These are phyloP conservation scores for Coemansia sp. DNA, from an alignment of 371 early-diverging fungal genomes.

Conservation along the genomic window DNA sequence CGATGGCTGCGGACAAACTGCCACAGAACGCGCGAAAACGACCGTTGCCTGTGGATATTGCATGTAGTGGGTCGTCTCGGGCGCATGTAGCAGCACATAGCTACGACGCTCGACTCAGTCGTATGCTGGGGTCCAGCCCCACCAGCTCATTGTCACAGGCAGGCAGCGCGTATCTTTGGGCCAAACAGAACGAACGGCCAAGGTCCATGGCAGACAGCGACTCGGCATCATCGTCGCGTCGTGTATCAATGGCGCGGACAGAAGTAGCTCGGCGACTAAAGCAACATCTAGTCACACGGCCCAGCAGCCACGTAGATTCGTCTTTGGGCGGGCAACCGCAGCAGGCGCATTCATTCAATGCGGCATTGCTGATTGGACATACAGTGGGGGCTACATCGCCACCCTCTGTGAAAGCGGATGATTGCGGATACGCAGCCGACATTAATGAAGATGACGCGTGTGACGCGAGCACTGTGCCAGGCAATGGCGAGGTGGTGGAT, in stretches of 20 bases:
- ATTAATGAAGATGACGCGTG: conserved; percentile 40
- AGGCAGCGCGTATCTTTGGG: neutral
- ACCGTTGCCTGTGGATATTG: conserved; percentile 11
- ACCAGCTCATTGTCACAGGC: neutral
- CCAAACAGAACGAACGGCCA: neutral
- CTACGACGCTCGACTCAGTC: conserved; percentile 4
- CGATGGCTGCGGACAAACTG: conserved; percentile 11
- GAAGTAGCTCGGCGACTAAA: conserved; percentile 74
- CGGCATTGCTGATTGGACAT: neutral
- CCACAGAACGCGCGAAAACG: conserved; percentile 21
- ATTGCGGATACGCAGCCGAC: conserved; percentile 51
- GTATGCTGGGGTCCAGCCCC: conserved; percentile 4
- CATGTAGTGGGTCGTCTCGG: neutral
- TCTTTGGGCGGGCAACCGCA: neutral
- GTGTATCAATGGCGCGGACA: conserved; percentile 48
- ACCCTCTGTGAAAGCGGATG: conserved; percentile 6
- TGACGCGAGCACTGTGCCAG: neutral
- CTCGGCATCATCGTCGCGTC: conserved; percentile 20
- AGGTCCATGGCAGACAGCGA: conserved; percentile 14
- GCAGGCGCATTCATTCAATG: conserved; percentile 7
- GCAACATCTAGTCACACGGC: conserved; percentile 66
- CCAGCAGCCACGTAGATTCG: conserved; percentile 25
- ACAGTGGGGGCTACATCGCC: neutral
- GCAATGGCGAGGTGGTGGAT: conserved; percentile 29
- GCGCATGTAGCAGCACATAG: neutral